Evolutionary conservation across 352 stramenopile species (phyloP), one percentile per base, ranked within the genome.

Genomic region (Globisporangium sylvaticum): DNA sequence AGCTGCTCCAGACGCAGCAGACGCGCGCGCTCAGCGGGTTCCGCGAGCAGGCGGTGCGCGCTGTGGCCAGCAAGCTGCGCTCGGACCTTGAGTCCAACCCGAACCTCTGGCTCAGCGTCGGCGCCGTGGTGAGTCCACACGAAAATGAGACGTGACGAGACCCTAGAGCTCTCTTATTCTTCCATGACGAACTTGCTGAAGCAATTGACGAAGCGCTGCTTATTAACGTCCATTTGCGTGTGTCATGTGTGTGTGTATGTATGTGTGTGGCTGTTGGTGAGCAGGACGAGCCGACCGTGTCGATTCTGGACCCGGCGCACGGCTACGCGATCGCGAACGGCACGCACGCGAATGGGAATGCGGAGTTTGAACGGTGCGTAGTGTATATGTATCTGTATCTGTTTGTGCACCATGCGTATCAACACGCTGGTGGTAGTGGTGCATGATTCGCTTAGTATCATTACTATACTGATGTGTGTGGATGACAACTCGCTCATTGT

Each of bases 231-330:
- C 15, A 20, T 44, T 3, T 44, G 12, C 4, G 37, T 20, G 0
- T 37, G 32, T 39, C 15, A 15, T 37, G 32, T 39, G 34, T 39
- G 34, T 39, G 2, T 64, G 48, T 65, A 8, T 58, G 14, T 7
- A 54, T 48, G n/a, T 25, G 32, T 18, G n/a, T n/a, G 44, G 15
- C 39, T 46, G n/a, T 18, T 20, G 32, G 1, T 58, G 53, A 58
- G 4, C 50, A 95, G 87, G 79, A 95, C 54, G 85, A 94, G 34
- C 83, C 87, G 25, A 95, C 87, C 0, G 75, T 93, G n/a, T 95
- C 87, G 39, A 95, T 95, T 32, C 55, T 95, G 54, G 76, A 93
- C 32, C 84, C 87, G 4, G 80, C 81, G 7, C 75, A 73, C 0
- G 86, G 85, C 3, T 95, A 94, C 54, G 85, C 81, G 32, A 73